Percentiles rank a stretch among this genome's conserved stretches.
Evolutionary conservation across 1,139 yeast species (phyloP).

Genomic region (Hansenula sp.): DNA sequence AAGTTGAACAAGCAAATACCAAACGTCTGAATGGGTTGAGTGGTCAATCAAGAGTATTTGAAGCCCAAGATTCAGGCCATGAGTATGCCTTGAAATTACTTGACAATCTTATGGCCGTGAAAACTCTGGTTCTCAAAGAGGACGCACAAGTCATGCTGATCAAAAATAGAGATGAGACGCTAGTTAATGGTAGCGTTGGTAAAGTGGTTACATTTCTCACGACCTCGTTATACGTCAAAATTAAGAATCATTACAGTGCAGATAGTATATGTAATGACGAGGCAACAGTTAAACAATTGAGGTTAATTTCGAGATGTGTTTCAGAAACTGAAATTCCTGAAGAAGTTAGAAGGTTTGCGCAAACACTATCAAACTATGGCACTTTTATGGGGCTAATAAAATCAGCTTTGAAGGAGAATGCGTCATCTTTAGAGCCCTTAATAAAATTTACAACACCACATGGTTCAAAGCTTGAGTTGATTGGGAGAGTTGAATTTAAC

Average conservation of each 20-base stretch:
- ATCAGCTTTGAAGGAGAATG: conserved; percentile 30
- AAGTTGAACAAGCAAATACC: conserved; percentile 68
- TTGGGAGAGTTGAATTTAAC: conserved; percentile 40
- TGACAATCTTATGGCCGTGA: conserved; percentile 66
- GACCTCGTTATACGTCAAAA: conserved; percentile 16
- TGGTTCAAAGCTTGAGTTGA: conserved; percentile 24
- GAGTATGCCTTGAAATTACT: no score
- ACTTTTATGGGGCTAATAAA: conserved; percentile 28
- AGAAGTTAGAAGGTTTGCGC: conserved; percentile 21
- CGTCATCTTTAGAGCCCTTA: conserved; percentile 39
- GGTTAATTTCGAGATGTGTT: conserved; percentile 28
- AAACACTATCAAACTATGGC: conserved; percentile 16
- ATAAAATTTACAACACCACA: conserved; percentile 45
- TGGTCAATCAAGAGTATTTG: conserved; percentile 34
- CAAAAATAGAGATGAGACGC: conserved; percentile 77
- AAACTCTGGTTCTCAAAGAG: conserved; percentile 56
- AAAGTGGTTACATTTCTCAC: conserved; percentile 44
- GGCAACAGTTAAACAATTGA: conserved; percentile 25
- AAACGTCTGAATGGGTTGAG: conserved; percentile 43
- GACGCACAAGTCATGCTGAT: conserved; percentile 96
- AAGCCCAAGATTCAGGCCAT: no score
- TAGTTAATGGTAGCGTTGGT: conserved; percentile 93
- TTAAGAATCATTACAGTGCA: conserved; percentile 19
- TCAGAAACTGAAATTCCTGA: conserved; percentile 17
- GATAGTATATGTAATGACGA: conserved; percentile 16